A percentile compares a stretch with the other conserved stretches of the same genome.
Evolutionary conservation across 345 rosid genomes (phyloP).

Genomic region (Sisymbrium altissimum): DNA sequence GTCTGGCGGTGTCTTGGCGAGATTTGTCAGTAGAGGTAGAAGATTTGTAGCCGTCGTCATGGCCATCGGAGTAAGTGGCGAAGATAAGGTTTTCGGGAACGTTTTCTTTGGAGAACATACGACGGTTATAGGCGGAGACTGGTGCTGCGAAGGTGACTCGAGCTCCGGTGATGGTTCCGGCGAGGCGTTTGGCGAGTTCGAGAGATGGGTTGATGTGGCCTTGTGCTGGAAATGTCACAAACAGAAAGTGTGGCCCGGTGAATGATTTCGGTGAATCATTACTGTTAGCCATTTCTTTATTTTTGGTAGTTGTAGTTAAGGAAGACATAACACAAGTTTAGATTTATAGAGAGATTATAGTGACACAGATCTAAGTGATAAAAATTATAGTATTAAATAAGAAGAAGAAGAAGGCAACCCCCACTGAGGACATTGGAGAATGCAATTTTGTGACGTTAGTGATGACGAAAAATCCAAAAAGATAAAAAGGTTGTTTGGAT

Average conservation of each 20-base stretch:
- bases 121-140: slow-evolving; percentile 39
- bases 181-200: slow-evolving; percentile 55
- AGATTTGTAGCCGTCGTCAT: slow-evolving; percentile 42
- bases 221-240: slow-evolving; percentile 50
- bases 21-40: background rate
- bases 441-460: slow-evolving; percentile 29
- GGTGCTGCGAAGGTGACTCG: slow-evolving; percentile 48
- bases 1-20: slow-evolving; percentile 5
- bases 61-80: slow-evolving; percentile 58
- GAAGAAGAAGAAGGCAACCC: background rate
- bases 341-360: background rate
- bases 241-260: slow-evolving; percentile 28
- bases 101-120: slow-evolving; percentile 25
- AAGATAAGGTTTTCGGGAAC: slow-evolving; percentile 26
- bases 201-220: slow-evolving; percentile 70
- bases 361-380: slow-evolving; percentile 13
- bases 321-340: background rate
- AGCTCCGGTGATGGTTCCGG: slow-evolving; percentile 32
- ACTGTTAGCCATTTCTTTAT: background rate
- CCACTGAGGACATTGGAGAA: background rate
- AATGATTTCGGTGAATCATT: slow-evolving; percentile 15
- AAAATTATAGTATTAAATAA: background rate
- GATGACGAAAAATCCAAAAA: slow-evolving; percentile 22
- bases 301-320: background rate
- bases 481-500: slow-evolving; percentile 8